Percentiles rank a stretch among this genome's conserved stretches.
Conservation (phyloP, 306 rosid genomes). For the Benincasa hispida region DNA sequence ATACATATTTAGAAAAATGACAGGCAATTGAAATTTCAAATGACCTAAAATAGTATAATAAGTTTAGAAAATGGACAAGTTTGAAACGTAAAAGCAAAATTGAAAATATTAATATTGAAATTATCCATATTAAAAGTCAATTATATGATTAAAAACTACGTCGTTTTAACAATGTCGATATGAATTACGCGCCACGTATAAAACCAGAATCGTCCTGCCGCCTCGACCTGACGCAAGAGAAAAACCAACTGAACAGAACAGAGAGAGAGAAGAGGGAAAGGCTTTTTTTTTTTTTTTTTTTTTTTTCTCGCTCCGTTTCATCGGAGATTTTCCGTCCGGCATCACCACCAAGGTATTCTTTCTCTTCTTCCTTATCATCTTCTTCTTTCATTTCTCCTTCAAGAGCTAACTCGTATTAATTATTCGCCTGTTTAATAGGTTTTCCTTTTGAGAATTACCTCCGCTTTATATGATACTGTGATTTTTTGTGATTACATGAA, state of each 20-base stretch:
- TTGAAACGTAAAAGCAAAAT: background rate
- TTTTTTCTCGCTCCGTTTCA: slow-evolving; percentile 1
- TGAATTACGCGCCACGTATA: slow-evolving; percentile 6
- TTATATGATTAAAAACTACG: background rate
- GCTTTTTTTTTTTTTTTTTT: too few relatives aligned
- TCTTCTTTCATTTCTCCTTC: background rate
- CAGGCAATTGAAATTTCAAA: background rate
- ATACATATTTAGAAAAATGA: background rate
- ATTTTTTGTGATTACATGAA: background rate
- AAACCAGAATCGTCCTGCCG: background rate
- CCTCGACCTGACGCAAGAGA: background rate
- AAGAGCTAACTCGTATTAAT: too few relatives aligned
- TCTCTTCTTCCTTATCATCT: background rate
- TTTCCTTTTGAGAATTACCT: background rate
- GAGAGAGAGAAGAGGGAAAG: background rate
- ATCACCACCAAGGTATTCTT: background rate
- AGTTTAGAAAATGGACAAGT: background rate
- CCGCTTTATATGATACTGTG: background rate
- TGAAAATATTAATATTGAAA: background rate
- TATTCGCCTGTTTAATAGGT: background rate
- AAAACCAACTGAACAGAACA: slow-evolving; percentile 6
- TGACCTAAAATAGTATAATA: background rate
- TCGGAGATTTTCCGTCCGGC: slow-evolving; percentile 3
- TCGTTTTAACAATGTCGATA: background rate
- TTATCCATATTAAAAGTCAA: background rate